These are phyloP conservation scores for Crucibulum laeve DNA, from an alignment of 768 basidiomycete species.

Conservation along the genomic window DNA sequence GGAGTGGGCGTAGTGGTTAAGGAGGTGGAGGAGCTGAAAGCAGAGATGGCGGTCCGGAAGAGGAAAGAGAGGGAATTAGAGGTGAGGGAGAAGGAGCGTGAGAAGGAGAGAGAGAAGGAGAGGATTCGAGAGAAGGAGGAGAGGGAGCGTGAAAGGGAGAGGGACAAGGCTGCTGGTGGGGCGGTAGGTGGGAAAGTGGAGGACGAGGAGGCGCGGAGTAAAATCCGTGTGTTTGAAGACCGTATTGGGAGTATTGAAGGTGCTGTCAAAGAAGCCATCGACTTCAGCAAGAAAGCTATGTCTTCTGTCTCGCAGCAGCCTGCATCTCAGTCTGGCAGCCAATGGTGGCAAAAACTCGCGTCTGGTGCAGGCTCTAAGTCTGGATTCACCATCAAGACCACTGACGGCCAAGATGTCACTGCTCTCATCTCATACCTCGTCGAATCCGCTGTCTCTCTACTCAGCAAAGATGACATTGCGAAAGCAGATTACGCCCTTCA, in stretches of 20 bases:
- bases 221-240: conserved; percentile 42
- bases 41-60: conserved; percentile 27
- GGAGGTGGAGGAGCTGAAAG: conserved; percentile 52
- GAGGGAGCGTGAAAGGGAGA: neutral
- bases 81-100: neutral
- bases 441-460: conserved; percentile 63
- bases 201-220: neutral
- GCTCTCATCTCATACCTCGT: conserved; percentile 72
- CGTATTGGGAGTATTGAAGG: conserved; percentile 58
- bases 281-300: conserved; percentile 46
- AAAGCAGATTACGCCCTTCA: conserved; percentile 83
- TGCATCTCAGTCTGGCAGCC: conserved; percentile 17
- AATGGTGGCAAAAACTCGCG: conserved; percentile 71
- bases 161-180: neutral
- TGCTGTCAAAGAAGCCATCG: conserved; percentile 68
- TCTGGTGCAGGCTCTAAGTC: conserved; percentile 34
- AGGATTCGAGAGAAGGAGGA: neutral
- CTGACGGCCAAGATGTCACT: conserved; percentile 70
- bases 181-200: neutral
- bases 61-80: conserved; percentile 16
- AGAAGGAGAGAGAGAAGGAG: conserved; percentile 1
- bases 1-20: conserved; percentile 42
- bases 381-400: conserved; percentile 61
- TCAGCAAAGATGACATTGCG: conserved; percentile 73
- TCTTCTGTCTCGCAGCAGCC: conserved; percentile 28